Conservation (phyloP, 192 early-diverging fungal species). For the Neocallimastix lanati region DNA sequence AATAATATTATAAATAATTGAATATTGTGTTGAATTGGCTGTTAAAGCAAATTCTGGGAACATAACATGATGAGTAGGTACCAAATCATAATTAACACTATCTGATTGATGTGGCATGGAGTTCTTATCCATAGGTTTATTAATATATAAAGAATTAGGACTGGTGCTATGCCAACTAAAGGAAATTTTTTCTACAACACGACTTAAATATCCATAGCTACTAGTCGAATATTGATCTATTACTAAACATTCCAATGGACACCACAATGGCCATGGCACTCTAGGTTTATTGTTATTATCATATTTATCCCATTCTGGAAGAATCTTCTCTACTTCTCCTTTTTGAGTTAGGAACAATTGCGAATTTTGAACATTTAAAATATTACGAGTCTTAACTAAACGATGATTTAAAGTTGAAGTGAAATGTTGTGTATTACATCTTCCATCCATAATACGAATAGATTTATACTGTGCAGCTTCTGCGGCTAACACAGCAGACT, state of each 20-base stretch:
- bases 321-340: neutral
- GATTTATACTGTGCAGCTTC: neutral
- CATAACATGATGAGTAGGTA: slow-evolving; percentile 44
- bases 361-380: neutral
- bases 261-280: slow-evolving; percentile 41
- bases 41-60: slow-evolving; percentile 32
- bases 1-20: neutral
- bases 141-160: slow-evolving; percentile 50
- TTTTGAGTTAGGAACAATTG: neutral
- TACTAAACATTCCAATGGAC: slow-evolving; percentile 46
- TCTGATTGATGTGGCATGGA: slow-evolving; percentile 4
- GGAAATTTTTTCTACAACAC: slow-evolving; percentile 35
- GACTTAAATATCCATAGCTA: slow-evolving; percentile 20
- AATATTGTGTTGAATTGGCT: neutral
- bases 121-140: slow-evolving; percentile 5
- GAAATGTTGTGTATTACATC: neutral
- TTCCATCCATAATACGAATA: neutral
- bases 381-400: neutral
- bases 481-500: neutral
- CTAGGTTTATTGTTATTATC: neutral
- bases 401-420: neutral
- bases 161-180: slow-evolving; percentile 40
- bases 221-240: slow-evolving; percentile 15
- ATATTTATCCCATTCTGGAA: neutral
- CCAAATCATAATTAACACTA: slow-evolving; percentile 12